Base-by-base conservation (phyloP, 768 basidiomycete species). In the Hypsizygus marmoreus region DNA sequence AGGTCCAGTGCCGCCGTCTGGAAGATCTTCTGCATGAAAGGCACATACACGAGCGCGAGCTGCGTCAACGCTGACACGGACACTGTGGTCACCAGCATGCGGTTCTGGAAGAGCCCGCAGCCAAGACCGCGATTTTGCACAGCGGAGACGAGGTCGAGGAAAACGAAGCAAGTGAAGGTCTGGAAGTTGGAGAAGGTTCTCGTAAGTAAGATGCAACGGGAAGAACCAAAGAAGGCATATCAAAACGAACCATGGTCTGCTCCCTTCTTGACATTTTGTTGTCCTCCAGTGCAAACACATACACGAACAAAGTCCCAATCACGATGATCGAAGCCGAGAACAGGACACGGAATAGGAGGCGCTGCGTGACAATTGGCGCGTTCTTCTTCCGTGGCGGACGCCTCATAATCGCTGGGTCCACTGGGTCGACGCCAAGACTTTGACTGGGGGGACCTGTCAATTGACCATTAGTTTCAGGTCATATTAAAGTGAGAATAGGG, bases 81-180 rank as follows among this genome's bases (percentile, higher is more conserved):
- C 36, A 97, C 91, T 0, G 95, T 97, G 51, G 83, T 74, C 51
- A 95, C 68, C 47, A 97, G 76, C 91, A 97, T 95, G 58, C 78
- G 79, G 74, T 98, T 98, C 60, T 86, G 85, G 46, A 81, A 70
- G 23, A 97, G 61, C 5, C 83, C 85, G 56, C 93, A 95, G 32
- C 86, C 84, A 12, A 98, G 79, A 9, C 93, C 93, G 43, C 95
- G 90, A 65, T 91, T 95, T 64, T 98, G 95, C 24, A 97, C 67
- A 1, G 95, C 95, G 29, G 94, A 97, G 8, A 93, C 88, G 33
- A 98, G 81, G 67, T 98, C 95, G 51, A 98, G 86, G 75, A 97
- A 91, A 47, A 98, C 95, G 68, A 98, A 98, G 62, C 85, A 88
- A 13, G 94, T 89, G 67, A 98, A 98, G 19, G 95, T 97, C 95